Conservation (phyloP, 1,284 basidiomycete species). For the Sanghuangporus baumii region DNA sequence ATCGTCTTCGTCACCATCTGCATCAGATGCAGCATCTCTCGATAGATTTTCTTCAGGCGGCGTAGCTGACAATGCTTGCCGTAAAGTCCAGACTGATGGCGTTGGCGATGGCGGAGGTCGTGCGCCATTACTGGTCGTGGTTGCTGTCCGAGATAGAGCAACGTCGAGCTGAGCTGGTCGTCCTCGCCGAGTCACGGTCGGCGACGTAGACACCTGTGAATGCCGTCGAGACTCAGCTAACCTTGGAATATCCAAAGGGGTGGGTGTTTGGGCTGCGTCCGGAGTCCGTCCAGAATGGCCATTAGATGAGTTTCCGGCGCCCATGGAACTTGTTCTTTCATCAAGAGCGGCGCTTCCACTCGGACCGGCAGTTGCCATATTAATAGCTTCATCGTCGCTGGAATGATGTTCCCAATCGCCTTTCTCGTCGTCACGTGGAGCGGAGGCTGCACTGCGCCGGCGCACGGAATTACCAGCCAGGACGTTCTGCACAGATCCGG, state of each 20-base stretch:
- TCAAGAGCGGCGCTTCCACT: slow-evolving; percentile 75
- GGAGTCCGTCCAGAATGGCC: neutral
- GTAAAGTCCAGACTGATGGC: slow-evolving; percentile 56
- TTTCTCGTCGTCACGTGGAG: slow-evolving; percentile 43
- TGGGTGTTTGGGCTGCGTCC: slow-evolving; percentile 1
- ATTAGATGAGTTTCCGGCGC: neutral
- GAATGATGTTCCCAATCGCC: slow-evolving; percentile 51
- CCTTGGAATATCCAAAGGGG: slow-evolving; percentile 2
- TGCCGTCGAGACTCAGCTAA: slow-evolving; percentile 4
- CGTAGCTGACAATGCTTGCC: slow-evolving; percentile 43
- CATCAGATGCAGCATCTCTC: slow-evolving; percentile 25
- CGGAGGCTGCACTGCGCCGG: slow-evolving; percentile 25
- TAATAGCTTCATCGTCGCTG: slow-evolving; percentile 80
- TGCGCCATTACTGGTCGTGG: slow-evolving; percentile 25
- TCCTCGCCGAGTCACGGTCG: slow-evolving; percentile 7
- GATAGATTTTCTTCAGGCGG: slow-evolving; percentile 16
- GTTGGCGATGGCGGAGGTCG: slow-evolving; percentile 47
- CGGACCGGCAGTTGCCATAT: slow-evolving; percentile 68
- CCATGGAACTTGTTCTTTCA: slow-evolving; percentile 63
- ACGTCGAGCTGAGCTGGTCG: slow-evolving; percentile 21
- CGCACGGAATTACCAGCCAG: slow-evolving; percentile 39
- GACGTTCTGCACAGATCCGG: slow-evolving; percentile 56
- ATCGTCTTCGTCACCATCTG: slow-evolving; percentile 35
- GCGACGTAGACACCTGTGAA: slow-evolving; percentile 5
- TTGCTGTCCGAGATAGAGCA: slow-evolving; percentile 6